These are phyloP conservation scores for Aschersonia sp. DNA, from an alignment of 2,329 filamentous ascomycete genomes.

Conservation along the genomic window DNA sequence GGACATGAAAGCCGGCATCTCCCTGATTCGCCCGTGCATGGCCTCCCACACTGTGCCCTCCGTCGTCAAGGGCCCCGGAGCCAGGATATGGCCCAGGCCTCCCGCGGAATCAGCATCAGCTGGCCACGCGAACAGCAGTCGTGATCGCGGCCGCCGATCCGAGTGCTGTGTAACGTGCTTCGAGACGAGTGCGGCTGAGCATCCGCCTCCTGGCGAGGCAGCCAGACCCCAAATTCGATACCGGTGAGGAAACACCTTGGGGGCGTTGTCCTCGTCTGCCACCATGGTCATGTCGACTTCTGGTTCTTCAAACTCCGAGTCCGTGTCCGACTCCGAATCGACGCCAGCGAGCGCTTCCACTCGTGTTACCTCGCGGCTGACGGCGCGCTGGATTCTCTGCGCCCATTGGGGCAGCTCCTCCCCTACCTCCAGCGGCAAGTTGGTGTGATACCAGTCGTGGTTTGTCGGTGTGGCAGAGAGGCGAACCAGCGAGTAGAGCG, in stretches of 20 bases:
- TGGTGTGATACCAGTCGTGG: constrained; percentile 38
- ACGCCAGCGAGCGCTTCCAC: constrained; percentile 25
- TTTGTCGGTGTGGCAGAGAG: constrained; percentile 36
- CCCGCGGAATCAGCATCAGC: not conserved
- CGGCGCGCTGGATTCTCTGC: constrained; percentile 27
- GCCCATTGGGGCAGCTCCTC: constrained; percentile 28
- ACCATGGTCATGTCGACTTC: constrained; percentile 4
- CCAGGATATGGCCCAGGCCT: not conserved
- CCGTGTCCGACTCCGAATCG: constrained; percentile 11
- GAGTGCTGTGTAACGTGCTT: constrained; percentile 33
- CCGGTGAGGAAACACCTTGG: constrained; percentile 32
- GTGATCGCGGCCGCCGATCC: constrained; percentile 24
- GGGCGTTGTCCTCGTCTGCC: constrained; percentile 16
- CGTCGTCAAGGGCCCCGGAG: constrained; percentile 25
- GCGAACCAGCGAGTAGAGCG: constrained; percentile 37
- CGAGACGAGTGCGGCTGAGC: constrained; percentile 34
- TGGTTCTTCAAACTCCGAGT: constrained; percentile 6
- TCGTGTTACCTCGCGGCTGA: constrained; percentile 28
- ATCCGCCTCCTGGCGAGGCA: constrained; percentile 33
- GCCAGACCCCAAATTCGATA: constrained; percentile 40
- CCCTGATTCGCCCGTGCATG: constrained; percentile 39
- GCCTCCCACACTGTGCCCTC: constrained; percentile 42
- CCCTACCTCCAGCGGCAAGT: constrained; percentile 16
- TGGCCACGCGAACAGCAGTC: constrained; percentile 21
- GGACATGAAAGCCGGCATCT: constrained; percentile 25